Evolutionary conservation across 1,284 basidiomycete genomes (phyloP), one percentile per base, ranked within the genome.

Genomic region (Naganishia cerealis): DNA sequence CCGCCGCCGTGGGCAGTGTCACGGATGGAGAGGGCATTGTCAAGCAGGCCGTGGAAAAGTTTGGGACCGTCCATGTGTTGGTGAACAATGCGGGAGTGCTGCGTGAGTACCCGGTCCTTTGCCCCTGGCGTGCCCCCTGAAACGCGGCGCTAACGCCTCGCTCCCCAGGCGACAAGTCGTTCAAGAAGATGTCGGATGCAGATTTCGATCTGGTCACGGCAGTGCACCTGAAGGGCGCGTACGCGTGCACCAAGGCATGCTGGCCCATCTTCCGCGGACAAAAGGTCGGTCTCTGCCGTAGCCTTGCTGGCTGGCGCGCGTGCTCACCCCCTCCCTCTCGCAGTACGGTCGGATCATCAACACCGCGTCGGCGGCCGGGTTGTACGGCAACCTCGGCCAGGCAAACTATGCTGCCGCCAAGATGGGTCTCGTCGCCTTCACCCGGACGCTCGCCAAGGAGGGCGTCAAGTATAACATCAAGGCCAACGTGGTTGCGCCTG

Each of bases 1-100:
- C 91, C 24, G 86, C 86, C 58, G 96, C 98, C 80, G 88, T 88
- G 56, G 90, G 94, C 24, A 94, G 91, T 1, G 95, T 91, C 59
- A 87, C 89, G 9, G 92, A 98, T 73, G 96, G 95, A 18, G 88
- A 91, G 67, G 89, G 95, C 71, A 90, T 99, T 73, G 78, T 81
- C 66, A 86, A 93, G 82, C 89, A 87, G 68, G 94, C 94, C 33
- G 80, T 97, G 46, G 88, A 94, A 75, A 86, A 88, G 29, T 99
- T 94, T 80, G 94, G 94, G 1, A 84, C 84, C 1, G 85, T 96
- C 85, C 72, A 91, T 89, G 78, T 87, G 71, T 86, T 95, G 58
- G 89, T 98, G 77, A 99, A 99, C 84, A 99, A 99, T 82, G 96
- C 96, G 57, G 95, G 96, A 66, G 94, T 99, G 73, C 83, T 99